Evolutionary conservation across 306 rosid species (phyloP).

Genomic region (Prunus fruticosa): DNA sequence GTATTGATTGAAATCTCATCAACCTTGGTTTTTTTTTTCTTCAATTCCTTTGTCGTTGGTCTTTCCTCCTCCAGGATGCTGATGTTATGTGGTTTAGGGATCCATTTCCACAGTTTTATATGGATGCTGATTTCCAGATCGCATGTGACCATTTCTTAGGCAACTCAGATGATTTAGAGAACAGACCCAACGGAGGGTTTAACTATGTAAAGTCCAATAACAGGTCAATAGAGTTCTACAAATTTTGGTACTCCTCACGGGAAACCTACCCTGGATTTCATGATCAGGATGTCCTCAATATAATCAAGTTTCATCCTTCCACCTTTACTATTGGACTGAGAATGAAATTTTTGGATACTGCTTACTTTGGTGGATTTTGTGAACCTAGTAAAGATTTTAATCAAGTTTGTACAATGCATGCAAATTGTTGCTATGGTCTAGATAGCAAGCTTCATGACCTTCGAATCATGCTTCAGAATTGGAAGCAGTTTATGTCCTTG

Average conservation of each 20-base stretch:
- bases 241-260: slow-evolving; percentile 75
- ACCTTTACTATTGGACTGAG: slow-evolving; percentile 48
- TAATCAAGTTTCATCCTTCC: slow-evolving; percentile 70
- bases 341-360: slow-evolving; percentile 85
- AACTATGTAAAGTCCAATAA: slow-evolving; percentile 79
- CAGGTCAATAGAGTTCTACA: slow-evolving; percentile 80
- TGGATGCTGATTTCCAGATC: slow-evolving; percentile 81
- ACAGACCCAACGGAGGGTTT: slow-evolving; percentile 94
- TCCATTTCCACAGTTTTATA: slow-evolving; percentile 75
- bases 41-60: slow-evolving; percentile 3
- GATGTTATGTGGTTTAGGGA: slow-evolving; percentile 98
- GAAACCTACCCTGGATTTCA: slow-evolving; percentile 77
- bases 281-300: slow-evolving; percentile 96
- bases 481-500: slow-evolving; percentile 75
- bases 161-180: slow-evolving; percentile 51
- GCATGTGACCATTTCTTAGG: slow-evolving; percentile 93
- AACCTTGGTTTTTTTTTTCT: slow-evolving; percentile 4
- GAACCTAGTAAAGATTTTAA: slow-evolving; percentile 95
- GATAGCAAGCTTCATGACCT: slow-evolving; percentile 88
- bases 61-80: slow-evolving; percentile 66
- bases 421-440: slow-evolving; percentile 87
- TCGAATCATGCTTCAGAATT: slow-evolving; percentile 74
- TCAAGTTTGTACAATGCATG: slow-evolving; percentile 95
- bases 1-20: not conserved
- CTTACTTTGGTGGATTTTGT: slow-evolving; percentile 90